These are phyloP conservation scores for Gentiana macrophylla DNA, from an alignment of 257 asterid species.

Conservation along the genomic window DNA sequence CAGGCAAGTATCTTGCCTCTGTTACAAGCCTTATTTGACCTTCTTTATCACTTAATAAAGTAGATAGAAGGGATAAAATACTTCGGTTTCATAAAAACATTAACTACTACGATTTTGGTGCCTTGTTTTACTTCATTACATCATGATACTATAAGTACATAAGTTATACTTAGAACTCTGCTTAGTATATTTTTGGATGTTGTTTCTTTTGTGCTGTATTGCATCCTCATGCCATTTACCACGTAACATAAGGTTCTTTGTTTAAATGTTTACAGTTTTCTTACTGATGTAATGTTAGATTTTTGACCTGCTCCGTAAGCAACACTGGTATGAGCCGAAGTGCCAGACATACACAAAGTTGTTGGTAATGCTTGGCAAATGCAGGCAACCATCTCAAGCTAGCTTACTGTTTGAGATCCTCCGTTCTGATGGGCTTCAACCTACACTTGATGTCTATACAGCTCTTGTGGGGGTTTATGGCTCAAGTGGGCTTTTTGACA, in stretches of 20 bases:
- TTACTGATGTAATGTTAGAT: conserved; percentile 34
- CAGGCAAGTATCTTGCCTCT: too few relatives aligned
- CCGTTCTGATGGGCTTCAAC: conserved; percentile 63
- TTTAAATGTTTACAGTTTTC: conserved; percentile 1
- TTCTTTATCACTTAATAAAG: too few relatives aligned
- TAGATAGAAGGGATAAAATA: too few relatives aligned
- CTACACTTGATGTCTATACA: conserved; percentile 65
- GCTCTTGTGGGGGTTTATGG: conserved; percentile 76
- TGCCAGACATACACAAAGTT: conserved; percentile 63
- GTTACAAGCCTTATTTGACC: too few relatives aligned
- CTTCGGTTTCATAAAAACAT: too few relatives aligned
- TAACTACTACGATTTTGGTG: too few relatives aligned
- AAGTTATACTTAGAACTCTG: too few relatives aligned
- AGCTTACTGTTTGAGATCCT: conserved; percentile 53
- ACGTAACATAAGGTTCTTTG: not conserved
- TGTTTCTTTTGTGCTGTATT: not conserved
- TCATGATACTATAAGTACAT: too few relatives aligned
- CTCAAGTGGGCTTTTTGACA: conserved; percentile 47
- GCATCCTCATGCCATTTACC: not conserved
- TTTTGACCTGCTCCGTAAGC: conserved; percentile 74
- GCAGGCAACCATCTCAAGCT: conserved; percentile 70
- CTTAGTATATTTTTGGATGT: too few relatives aligned
- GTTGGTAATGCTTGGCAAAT: conserved; percentile 83
- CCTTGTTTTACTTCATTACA: too few relatives aligned
- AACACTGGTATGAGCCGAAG: conserved; percentile 77